These are phyloP conservation scores for Pleurotus cornucopiae DNA, from an alignment of 768 basidiomycete species.

Conservation along the genomic window DNA sequence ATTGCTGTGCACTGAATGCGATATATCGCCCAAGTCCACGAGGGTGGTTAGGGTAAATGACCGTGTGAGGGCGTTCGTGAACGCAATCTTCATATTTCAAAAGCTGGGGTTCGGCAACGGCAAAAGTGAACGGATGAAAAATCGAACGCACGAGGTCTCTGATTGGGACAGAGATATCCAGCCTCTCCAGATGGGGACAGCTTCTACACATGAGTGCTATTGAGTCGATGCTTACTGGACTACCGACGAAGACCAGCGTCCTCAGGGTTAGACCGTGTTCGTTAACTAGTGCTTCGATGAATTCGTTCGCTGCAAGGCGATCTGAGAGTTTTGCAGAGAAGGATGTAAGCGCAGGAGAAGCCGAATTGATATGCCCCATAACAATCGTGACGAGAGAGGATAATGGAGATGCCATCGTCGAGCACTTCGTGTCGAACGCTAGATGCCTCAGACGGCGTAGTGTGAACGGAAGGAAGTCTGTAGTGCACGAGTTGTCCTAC, in stretches of 20 bases:
- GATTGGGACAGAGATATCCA: slow-evolving; percentile 47
- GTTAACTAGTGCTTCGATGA: slow-evolving; percentile 40
- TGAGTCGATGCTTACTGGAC: slow-evolving; percentile 32
- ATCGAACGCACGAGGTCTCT: slow-evolving; percentile 39
- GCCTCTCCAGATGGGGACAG: slow-evolving; percentile 43
- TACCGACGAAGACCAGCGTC: slow-evolving; percentile 44
- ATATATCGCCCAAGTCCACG: slow-evolving; percentile 33
- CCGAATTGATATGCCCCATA: slow-evolving; percentile 24
- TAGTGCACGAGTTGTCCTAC: slow-evolving; percentile 32
- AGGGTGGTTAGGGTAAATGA: slow-evolving; percentile 39
- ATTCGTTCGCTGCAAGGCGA: slow-evolving; percentile 28
- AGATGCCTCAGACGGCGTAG: slow-evolving; percentile 45
- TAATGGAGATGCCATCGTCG: slow-evolving; percentile 24
- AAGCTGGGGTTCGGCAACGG: too few relatives aligned
- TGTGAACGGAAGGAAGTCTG: slow-evolving; percentile 24
- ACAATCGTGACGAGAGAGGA: slow-evolving; percentile 25
- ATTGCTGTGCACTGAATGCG: slow-evolving; percentile 36
- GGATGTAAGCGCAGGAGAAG: slow-evolving; percentile 27
- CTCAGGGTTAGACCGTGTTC: slow-evolving; percentile 37
- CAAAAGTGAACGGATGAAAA: not conserved
- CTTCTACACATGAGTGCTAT: slow-evolving; percentile 34
- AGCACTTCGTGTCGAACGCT: slow-evolving; percentile 44
- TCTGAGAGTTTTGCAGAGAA: slow-evolving; percentile 45
- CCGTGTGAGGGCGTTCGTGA: slow-evolving; percentile 29
- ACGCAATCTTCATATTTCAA: slow-evolving; percentile 18